These are phyloP conservation scores for Apiotrichum akiyoshidainum DNA, from an alignment of 1,284 basidiomycete genomes.

Conservation along the genomic window DNA sequence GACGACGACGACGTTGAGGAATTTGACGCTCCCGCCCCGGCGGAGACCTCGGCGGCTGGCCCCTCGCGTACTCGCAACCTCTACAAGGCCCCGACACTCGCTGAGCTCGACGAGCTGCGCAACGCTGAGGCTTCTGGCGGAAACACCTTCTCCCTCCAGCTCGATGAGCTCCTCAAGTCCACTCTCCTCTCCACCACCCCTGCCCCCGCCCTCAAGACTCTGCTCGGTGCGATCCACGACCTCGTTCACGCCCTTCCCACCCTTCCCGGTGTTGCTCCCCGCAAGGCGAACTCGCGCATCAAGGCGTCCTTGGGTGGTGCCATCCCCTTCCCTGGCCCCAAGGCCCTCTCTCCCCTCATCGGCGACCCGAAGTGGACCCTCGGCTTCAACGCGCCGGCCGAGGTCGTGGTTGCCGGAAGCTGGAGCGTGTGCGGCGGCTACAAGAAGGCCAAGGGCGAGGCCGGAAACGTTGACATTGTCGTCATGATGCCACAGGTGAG, in stretches of 20 bases:
- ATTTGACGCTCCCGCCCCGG: conserved; percentile 29
- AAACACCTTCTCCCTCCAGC: conserved; percentile 57
- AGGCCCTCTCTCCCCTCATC: conserved; percentile 61
- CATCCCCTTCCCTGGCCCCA: conserved; percentile 59
- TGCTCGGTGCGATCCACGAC: conserved; percentile 73
- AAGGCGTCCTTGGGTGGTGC: conserved; percentile 54
- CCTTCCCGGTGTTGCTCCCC: conserved; percentile 59
- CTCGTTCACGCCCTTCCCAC: conserved; percentile 58
- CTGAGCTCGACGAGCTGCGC: conserved; percentile 63
- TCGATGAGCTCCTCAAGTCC: conserved; percentile 68
- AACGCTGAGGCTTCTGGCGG: conserved; percentile 34
- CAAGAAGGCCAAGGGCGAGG: conserved; percentile 50
- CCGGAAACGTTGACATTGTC: conserved; percentile 75
- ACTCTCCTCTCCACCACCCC: conserved; percentile 60
- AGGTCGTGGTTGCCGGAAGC: conserved; percentile 52
- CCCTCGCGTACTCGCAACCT: conserved; percentile 37
- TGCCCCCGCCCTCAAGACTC: conserved; percentile 58
- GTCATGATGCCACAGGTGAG: conserved; percentile 81
- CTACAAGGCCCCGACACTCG: conserved; percentile 54
- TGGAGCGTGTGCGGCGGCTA: conserved; percentile 62
- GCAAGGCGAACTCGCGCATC: conserved; percentile 63
- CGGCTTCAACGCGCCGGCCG: conserved; percentile 60
- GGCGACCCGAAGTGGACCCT: conserved; percentile 65
- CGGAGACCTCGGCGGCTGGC: conserved; percentile 29
- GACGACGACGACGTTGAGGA: conserved; percentile 41